phyloP scores from a whole-genome alignment of 371 early-diverging fungal species.

The Syncephalastrum racemosum region DNA sequence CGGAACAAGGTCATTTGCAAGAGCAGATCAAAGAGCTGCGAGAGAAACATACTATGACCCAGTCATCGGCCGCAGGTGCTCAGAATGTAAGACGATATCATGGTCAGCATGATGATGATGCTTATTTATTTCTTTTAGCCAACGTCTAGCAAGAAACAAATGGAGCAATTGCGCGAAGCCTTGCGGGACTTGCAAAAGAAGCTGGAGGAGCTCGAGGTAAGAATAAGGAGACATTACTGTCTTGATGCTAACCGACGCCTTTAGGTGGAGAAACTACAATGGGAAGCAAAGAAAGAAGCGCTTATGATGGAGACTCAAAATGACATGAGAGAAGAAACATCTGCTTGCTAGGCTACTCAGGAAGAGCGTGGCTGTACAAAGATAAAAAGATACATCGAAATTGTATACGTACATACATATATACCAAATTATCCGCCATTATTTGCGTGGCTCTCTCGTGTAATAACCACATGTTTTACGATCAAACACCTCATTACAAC shows the following conservation, averaged over 20 bases:
- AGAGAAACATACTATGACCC: neutral
- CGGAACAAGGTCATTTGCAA: constrained; percentile 4
- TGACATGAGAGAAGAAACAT: too few species aligned
- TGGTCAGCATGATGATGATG: neutral
- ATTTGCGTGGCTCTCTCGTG: too few species aligned
- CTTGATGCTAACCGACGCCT: neutral
- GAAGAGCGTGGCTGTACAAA: too few species aligned
- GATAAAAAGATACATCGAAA: too few species aligned
- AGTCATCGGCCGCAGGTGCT: constrained; percentile 2
- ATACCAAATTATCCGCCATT: too few species aligned
- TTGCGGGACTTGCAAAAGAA: constrained; percentile 21
- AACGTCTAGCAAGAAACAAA: constrained; percentile 13
- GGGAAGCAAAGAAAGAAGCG: constrained; percentile 14
- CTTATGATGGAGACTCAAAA: too few species aligned
- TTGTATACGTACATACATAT: too few species aligned
- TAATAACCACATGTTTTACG: too few species aligned
- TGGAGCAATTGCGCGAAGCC: constrained; percentile 13
- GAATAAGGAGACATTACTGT: neutral
- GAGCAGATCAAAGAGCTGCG: neutral
- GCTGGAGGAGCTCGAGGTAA: constrained; percentile 33
- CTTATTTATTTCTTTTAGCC: neutral
- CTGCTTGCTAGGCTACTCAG: too few species aligned
- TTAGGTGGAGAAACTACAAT: constrained; percentile 34
- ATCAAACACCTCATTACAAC: too few species aligned
- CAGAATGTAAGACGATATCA: neutral